phyloP scores from a whole-genome alignment of 257 asterid species.

The Penstemon eatonii region DNA sequence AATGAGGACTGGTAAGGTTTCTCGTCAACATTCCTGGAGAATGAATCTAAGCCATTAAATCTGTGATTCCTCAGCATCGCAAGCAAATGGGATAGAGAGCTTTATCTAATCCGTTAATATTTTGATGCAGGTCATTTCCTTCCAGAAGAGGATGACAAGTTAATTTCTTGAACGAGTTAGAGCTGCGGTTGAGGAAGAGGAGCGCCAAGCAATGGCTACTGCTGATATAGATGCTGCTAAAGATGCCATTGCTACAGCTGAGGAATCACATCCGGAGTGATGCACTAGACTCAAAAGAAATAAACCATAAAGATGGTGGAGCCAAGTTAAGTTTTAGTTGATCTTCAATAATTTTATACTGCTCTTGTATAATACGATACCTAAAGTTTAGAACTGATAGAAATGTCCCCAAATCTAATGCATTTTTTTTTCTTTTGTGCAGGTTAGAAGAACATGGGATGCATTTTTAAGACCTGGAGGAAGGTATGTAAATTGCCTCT shows the following conservation, averaged over 20 bases:
- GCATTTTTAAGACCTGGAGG: too few species aligned
- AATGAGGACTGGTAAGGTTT: conserved; percentile 5
- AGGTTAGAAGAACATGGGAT: conserved; percentile 98
- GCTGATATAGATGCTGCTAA: conserved; percentile 80
- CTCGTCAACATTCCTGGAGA: conserved; percentile 9
- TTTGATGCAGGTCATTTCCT: conserved; percentile 71
- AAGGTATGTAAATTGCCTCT: conserved; percentile 49
- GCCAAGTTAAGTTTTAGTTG: neutral
- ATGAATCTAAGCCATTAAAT: conserved; percentile 16
- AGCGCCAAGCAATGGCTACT: conserved; percentile 69
- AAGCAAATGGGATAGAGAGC: conserved; percentile 6
- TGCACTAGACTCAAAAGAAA: conserved; percentile 38
- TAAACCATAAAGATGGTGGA: conserved; percentile 22
- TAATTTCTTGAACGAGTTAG: conserved; percentile 90
- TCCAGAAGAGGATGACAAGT: conserved; percentile 96
- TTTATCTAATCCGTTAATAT: conserved; percentile 19
- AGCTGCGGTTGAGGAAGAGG: too few species aligned
- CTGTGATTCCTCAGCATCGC: conserved; percentile 6
- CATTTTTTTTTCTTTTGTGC: conserved; percentile 32
- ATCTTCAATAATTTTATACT: neutral
- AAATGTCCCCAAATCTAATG: conserved; percentile 19
- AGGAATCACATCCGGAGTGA: conserved; percentile 50
- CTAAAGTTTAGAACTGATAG: conserved; percentile 7
- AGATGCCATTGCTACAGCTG: conserved; percentile 82
- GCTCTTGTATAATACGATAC: neutral